Base-by-base conservation (phyloP, 1,139 yeast species). In the Barnettozyma hawaiiensis region DNA sequence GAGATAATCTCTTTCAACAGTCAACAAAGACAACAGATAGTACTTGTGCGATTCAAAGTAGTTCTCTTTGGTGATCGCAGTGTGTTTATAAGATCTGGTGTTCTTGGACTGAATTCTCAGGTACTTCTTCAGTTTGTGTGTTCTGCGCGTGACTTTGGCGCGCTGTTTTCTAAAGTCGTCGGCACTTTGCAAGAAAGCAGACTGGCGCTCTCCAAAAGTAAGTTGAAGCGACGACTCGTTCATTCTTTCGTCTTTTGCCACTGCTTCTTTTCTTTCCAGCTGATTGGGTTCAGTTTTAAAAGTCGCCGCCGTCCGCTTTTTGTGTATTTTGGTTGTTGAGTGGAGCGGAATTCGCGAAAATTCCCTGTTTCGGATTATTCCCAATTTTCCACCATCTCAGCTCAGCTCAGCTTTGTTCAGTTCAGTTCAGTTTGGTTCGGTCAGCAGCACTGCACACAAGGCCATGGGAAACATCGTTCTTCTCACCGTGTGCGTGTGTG, bases 1-100 rank as follows among this genome's bases (percentile, higher is more conserved):
- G 31, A 86, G 69, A 59, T 81, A 66, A 50, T 83, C 82, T 54
- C 92, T 71, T 60, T 86, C 95, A 1, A 83, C 78, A 10, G 73
- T 69, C 47, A 73, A 64, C 26, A 84, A 66, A 20, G 75, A 60
- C 18, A 84, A 61, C 23, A 63, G 59, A 12, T 78, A 85, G 54
- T 62, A 74, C 43, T 66, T 62, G 10, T 63, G 50, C 53, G 81
- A 73, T n/a, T 57, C 47, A 4, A 60, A 62, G 53, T 78, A 76
- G 46, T 77, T 73, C n/a, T 67, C 75, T 0, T 61, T 45, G 3
- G 69, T 54, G 33, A 81, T 69, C 46, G 71, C 70, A 45, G 75
- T 73, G 10, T 64, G 58, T 42, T 59, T 60, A 60, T 76, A 80
- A 52, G 76, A 67, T 53, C 70, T 75, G 31, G 85, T 76, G 57